Evolutionary conservation across 805 yeast species (phyloP), one percentile per base, ranked within the genome.

Genomic region (Kodamaea neixiangensis): DNA sequence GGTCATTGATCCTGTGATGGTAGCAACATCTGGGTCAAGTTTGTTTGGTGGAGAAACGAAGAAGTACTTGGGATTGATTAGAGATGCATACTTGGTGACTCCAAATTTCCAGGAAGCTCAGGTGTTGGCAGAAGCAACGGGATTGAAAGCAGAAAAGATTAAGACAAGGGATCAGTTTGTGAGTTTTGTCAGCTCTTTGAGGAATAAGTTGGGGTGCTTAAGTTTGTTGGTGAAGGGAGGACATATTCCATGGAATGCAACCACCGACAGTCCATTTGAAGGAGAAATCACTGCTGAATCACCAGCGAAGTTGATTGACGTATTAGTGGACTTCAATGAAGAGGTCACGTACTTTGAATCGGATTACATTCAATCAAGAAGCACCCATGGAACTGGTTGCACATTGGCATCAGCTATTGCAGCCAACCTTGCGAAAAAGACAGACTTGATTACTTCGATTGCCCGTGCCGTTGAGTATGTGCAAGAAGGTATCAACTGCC

Each of bases 361-460:
- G 15, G 67, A 64, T 1, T 76, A 62, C 49, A 61, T 77, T 2
- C 59, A 69, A 5, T 72, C 90, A 0, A 65, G 67, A 2, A 80
- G 85, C 60, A 82, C 89, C 1, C 97, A 91, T 65, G 97, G 97
- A 10, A 89, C 97, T 3, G 97, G 97, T 1, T 91, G 97, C 67
- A 87, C 97, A 0, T 72, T 91, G 46, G 83, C 96, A 0, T 84
- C 96, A 0, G 78, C 96, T 0, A 85, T 91, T 54, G 85, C 94
- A 0, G 83, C 94, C 1, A 82, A 87, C 57, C 58, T 89, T 20
- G 92, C 96, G 2, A 73, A 73, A 33, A 85, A 85, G 0, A 56
- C 62, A 33, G 31, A 71, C 0, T 59, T 88, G 7, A 55, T 58
- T 2, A 74, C 73, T 2, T 73, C 96, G 0, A 78, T 87, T 6